Evolutionary conservation across 192 early-diverging fungal species (phyloP), one percentile per base, ranked within the genome.

Genomic region (Entomortierella parvispora): DNA sequence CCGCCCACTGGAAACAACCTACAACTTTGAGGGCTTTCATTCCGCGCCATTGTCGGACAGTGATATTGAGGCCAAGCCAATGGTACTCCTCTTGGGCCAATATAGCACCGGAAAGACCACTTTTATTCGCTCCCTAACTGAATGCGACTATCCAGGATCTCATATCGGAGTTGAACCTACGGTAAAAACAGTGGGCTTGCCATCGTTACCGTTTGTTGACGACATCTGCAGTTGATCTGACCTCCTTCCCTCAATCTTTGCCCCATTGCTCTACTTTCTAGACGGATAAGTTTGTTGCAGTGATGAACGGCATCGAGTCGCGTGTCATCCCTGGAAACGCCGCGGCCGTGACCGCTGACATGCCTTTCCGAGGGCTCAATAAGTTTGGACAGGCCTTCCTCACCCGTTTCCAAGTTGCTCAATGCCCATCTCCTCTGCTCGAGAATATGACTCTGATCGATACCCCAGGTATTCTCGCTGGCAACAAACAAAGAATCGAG

Each of bases 21-120:
- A 91, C 71, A 90, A 88, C 76, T 93, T 92, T 79, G 91, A 92
- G 81, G 89, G 89, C 12, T 93, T 94, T 67, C 90, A 93, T 72
- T 93, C 93, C 53, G 83, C 90, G 31, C 91, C 93, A 9, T 71
- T 94, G 65, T 91, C 93, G 10, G 85, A 92, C 71, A 86, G 88
- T 48, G 94, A 96, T 64, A 92, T 96, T 53, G 88, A 86, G 58
- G 91, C 94, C 15, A 94, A 94, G 72, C 95, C 95, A 3, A 95
- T 95, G 83, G 89, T 95, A 3, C 78, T 96, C 17, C 80, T 96
- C 20, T 78, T 96, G 65, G 95, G 95, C 6, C 94, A 95, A 79
- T 96, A 96, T 74, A 92, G 91, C 25, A 95, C 93, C 0, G 88
- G 93, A 56, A 95, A 95, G 70, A 93, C 92, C 4, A 93, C 93